A percentile compares a stretch with the other conserved stretches of the same genome.
These are phyloP conservation scores for Cutaneotrichosporon mucoides DNA, from an alignment of 1,284 basidiomycete species.

Conservation along the genomic window DNA sequence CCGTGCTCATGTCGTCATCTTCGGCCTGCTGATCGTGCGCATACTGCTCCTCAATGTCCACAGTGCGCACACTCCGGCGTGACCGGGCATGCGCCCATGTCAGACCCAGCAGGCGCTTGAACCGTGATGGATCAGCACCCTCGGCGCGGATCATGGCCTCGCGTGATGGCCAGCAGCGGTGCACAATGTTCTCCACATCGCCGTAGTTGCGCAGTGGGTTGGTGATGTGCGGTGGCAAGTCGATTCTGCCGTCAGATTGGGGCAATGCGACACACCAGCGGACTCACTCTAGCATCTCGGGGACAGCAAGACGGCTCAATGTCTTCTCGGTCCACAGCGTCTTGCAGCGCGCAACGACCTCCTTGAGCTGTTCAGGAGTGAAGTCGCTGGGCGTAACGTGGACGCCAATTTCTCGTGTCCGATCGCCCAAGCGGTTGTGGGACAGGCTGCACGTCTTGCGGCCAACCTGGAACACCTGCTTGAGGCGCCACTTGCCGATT, in stretches of 20 bases:
- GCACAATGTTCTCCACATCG: conserved; percentile 45
- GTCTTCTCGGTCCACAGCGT: conserved; percentile 48
- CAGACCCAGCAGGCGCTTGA: conserved; percentile 43
- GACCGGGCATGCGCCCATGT: conserved; percentile 46
- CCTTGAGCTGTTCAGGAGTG: conserved; percentile 42
- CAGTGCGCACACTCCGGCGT: conserved; percentile 35
- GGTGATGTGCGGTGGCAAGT: conserved; percentile 31
- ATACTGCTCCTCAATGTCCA: conserved; percentile 45
- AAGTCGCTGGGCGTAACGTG: conserved; percentile 46
- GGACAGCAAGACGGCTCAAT: conserved; percentile 44
- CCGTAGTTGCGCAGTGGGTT: conserved; percentile 39
- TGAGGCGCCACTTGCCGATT: conserved; percentile 52
- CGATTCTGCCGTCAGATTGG: conserved; percentile 30
- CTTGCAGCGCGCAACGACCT: conserved; percentile 44
- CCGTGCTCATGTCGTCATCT: conserved; percentile 42
- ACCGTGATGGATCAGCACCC: conserved; percentile 33
- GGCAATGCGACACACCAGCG: neutral
- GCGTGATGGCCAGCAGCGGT: conserved; percentile 43
- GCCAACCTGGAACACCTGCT: conserved; percentile 50
- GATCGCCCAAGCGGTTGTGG: conserved; percentile 47
- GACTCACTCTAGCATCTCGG: conserved; percentile 48
- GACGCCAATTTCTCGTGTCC: conserved; percentile 44
- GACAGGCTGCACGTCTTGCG: conserved; percentile 51
- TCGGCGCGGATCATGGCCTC: conserved; percentile 45
- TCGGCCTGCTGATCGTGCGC: conserved; percentile 30